Evolutionary conservation across 768 basidiomycete genomes (phyloP), one percentile per base, ranked within the genome.

Genomic region (Plicaturopsis crispa): DNA sequence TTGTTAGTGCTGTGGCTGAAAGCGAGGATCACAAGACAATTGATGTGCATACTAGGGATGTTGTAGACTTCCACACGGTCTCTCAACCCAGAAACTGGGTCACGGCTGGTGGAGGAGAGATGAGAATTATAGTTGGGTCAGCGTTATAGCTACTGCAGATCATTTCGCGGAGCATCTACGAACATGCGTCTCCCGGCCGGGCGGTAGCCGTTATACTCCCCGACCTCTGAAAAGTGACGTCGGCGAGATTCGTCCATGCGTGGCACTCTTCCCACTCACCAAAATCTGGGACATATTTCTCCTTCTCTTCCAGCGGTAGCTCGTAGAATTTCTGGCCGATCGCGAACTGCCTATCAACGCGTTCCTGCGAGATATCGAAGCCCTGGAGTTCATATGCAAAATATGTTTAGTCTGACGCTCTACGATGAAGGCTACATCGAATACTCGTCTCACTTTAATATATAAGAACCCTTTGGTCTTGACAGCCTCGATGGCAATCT

Each of bases 391-490:
- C n/a, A n/a, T n/a, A n/a, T n/a, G n/a, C n/a, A n/a, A n/a, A n/a
- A n/a, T n/a, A n/a, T n/a, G n/a, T n/a, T n/a, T n/a, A n/a, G n/a
- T n/a, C n/a, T n/a, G n/a, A n/a, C n/a, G n/a, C n/a, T n/a, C n/a
- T n/a, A n/a, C n/a, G n/a, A n/a, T n/a, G n/a, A n/a, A n/a, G n/a
- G n/a, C n/a, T n/a, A n/a, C n/a, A n/a, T n/a, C n/a, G n/a, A n/a
- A n/a, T n/a, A n/a, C n/a, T n/a, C n/a, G n/a, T n/a, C n/a, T n/a
- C n/a, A n/a, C n/a, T n/a, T 65, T 68, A 24, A 72, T 67, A 49
- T 71, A 72, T 62, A 71, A 72, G 56, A 70, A 71, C 10, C 69
- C 69, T 42, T 71, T 63, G 46, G 64, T 62, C 21, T 66, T 63
- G 20, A 72, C 58, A 10, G 67, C 70, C 30, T 60, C 50, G 46